These are phyloP conservation scores for Salix brachista DNA, from an alignment of 345 rosid species.

Conservation along the genomic window DNA sequence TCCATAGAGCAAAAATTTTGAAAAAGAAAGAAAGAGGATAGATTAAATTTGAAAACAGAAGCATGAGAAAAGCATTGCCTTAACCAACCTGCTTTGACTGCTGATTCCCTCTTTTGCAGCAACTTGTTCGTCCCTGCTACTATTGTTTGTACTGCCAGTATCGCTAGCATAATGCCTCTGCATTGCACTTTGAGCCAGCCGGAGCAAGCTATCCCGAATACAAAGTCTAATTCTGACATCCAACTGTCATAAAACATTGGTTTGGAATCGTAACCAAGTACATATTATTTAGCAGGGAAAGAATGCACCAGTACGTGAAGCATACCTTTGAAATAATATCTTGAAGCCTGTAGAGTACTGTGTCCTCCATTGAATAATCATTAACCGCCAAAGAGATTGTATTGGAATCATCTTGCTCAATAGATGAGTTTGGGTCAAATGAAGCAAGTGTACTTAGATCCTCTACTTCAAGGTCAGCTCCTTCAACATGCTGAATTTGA, in stretches of 20 bases:
- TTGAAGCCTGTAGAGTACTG: constrained; percentile 61
- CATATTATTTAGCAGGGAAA: constrained; percentile 21
- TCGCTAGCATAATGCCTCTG: constrained; percentile 63
- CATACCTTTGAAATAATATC: constrained; percentile 73
- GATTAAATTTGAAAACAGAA: background rate
- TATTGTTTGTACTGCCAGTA: constrained; percentile 46
- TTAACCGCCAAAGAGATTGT: constrained; percentile 36
- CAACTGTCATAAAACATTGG: constrained; percentile 48
- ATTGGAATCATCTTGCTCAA: constrained; percentile 57
- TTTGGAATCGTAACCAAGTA: constrained; percentile 16
- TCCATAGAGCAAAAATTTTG: background rate
- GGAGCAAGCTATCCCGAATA: constrained; percentile 92
- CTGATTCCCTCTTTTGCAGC: constrained; percentile 37
- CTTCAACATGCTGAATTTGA: constrained; percentile 44
- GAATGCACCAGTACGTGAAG: constrained; percentile 2
- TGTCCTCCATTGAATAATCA: constrained; percentile 51
- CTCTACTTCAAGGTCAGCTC: constrained; percentile 39
- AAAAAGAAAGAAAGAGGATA: background rate
- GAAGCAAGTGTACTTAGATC: constrained; percentile 45
- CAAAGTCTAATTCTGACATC: constrained; percentile 64
- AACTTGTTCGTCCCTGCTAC: constrained; percentile 48
- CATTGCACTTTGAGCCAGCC: constrained; percentile 83
- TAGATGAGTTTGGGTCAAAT: constrained; percentile 48
- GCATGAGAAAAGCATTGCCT: constrained; percentile 10
- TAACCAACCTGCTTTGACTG: constrained; percentile 45